Evolutionary conservation across 495 filamentous ascomycete genomes (phyloP).

Genomic region (Ascodesmis nigricans): DNA sequence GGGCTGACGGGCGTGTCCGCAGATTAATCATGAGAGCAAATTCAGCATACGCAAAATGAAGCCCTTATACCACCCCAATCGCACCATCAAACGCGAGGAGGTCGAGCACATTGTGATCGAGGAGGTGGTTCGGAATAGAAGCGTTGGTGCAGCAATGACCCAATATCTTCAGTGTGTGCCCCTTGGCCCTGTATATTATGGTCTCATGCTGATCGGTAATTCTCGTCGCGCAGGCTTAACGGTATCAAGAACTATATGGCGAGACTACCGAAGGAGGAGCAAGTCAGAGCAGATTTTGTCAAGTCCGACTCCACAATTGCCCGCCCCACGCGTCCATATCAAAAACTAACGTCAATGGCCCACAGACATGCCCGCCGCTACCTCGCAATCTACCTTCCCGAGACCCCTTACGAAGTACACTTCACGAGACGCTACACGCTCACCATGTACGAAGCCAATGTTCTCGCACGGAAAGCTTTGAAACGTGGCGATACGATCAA

Average conservation of each 20-base stretch:
- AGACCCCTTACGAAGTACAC: constrained; percentile 81
- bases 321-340: not conserved
- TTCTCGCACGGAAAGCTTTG: constrained; percentile 60
- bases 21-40: constrained; percentile 94
- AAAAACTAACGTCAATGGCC: not conserved
- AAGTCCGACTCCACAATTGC: constrained; percentile 10
- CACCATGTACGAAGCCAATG: constrained; percentile 59
- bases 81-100: constrained; percentile 61
- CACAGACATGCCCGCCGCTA: constrained; percentile 70
- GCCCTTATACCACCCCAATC: constrained; percentile 58
- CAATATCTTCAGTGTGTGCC: constrained; percentile 43
- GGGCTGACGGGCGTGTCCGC: too few relatives aligned
- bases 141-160: constrained; percentile 43
- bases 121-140: constrained; percentile 51
- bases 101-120: constrained; percentile 56
- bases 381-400: constrained; percentile 74
- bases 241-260: constrained; percentile 35
- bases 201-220: too few relatives aligned
- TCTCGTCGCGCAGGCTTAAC: constrained; percentile 10
- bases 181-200: not conserved
- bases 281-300: constrained; percentile 67
- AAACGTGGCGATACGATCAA: constrained; percentile 68
- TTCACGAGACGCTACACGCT: constrained; percentile 96
- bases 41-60: constrained; percentile 88
- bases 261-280: constrained; percentile 40